Evolutionary conservation across 2,329 filamentous ascomycete genomes (phyloP).

Genomic region (Colletotrichum chrysophilum): DNA sequence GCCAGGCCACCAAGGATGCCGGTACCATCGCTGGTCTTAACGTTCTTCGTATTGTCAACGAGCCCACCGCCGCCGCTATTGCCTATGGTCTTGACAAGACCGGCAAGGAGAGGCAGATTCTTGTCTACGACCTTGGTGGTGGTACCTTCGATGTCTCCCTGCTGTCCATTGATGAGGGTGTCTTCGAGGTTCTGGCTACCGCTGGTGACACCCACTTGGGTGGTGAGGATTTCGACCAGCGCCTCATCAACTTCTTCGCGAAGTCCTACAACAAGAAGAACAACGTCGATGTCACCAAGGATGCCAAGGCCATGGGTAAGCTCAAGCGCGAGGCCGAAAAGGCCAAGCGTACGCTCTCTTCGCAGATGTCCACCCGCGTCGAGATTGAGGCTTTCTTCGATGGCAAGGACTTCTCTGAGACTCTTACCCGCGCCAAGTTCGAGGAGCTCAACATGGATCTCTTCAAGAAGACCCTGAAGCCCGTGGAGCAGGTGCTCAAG

Average conservation of each 20-base stretch:
- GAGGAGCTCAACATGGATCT: constrained; percentile 99
- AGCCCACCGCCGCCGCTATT: constrained; percentile 93
- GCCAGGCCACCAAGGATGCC: constrained; percentile 96
- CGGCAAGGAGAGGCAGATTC: constrained; percentile 83
- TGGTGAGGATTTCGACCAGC: constrained; percentile 99
- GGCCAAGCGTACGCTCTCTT: constrained; percentile 97
- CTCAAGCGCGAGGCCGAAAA: constrained; percentile 99
- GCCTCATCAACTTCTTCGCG: constrained; percentile 93
- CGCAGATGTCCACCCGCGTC: constrained; percentile 90
- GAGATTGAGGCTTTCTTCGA: constrained; percentile 98
- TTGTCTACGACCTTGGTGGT: constrained; percentile 93
- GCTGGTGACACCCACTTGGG: constrained; percentile 97
- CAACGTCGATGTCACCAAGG: constrained; percentile 88
- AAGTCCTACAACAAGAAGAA: constrained; percentile 99
- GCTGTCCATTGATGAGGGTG: constrained; percentile 87
- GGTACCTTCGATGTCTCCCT: constrained; percentile 95
- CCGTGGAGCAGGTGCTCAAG: constrained; percentile 97
- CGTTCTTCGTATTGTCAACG: constrained; percentile 95
- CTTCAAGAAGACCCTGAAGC: constrained; percentile 99
- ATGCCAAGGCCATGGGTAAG: constrained; percentile 98
- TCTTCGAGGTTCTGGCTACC: constrained; percentile 93
- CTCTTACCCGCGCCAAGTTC: constrained; percentile 97
- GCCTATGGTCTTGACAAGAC: constrained; percentile 93
- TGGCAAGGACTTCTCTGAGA: constrained; percentile 98
- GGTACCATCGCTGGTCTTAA: constrained; percentile 91